phyloP scores from a whole-genome alignment of 2,329 filamentous ascomycete genomes.

The Gnomoniopsis sp. region DNA sequence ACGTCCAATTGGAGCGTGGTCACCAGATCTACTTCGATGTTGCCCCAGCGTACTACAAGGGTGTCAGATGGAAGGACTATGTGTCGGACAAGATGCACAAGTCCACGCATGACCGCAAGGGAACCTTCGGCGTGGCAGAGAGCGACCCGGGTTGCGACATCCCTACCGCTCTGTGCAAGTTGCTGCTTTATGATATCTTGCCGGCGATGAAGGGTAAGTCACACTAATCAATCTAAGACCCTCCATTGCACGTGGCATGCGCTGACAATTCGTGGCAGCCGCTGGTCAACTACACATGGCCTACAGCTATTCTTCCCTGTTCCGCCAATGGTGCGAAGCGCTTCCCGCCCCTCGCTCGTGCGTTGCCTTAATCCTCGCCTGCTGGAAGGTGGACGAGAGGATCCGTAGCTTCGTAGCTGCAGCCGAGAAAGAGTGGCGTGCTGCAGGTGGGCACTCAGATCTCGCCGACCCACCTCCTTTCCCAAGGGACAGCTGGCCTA shows the following conservation, averaged over 20 bases:
- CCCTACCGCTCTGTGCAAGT: constrained; percentile 2
- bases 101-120: neutral
- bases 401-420: neutral
- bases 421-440: neutral
- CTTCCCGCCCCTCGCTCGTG: constrained; percentile 2
- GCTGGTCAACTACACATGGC: constrained; percentile 12
- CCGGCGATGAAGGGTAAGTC: constrained; percentile 11
- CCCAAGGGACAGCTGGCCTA: neutral
- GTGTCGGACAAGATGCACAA: neutral
- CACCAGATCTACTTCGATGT: constrained; percentile 1
- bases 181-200: constrained; percentile 6
- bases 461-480: neutral
- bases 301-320: neutral
- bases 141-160: constrained; percentile 8
- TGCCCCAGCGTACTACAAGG: constrained; percentile 6
- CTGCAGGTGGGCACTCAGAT: neutral
- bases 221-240: no score
- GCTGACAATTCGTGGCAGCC: neutral
- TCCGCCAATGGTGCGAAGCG: constrained; percentile 9
- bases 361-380: neutral
- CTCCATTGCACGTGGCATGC: neutral
- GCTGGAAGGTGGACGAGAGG: neutral
- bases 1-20: neutral
- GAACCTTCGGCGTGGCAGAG: constrained; percentile 11
- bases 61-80: neutral